Evolutionary conservation across 208 protist species (phyloP).

Genomic region (Tritrichomonas musculus): DNA sequence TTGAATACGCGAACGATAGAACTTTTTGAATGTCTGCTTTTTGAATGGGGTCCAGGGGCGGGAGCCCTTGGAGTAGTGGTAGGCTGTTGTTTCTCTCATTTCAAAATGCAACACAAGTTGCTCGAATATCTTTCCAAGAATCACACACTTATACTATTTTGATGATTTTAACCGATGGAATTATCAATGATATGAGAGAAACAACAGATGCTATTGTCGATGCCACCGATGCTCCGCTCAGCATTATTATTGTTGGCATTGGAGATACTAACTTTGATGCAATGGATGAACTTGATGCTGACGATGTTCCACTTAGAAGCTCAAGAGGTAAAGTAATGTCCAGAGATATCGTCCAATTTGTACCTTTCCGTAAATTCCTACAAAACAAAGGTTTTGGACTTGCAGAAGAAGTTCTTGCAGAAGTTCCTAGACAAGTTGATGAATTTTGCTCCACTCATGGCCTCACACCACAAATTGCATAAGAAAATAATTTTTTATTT

Average conservation of each 20-base stretch:
- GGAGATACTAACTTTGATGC: no score
- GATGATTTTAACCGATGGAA: constrained; percentile 38
- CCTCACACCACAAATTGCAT: neutral
- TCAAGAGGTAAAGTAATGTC: neutral
- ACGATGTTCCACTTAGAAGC: neutral
- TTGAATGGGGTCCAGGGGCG: no score
- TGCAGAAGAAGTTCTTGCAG: constrained; percentile 40
- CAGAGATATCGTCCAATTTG: constrained; percentile 43
- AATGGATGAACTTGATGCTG: constrained; percentile 35
- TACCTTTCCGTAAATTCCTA: constrained; percentile 18
- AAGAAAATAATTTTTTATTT: no score
- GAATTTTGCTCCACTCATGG: neutral
- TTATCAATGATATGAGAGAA: no score
- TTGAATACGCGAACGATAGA: no score
- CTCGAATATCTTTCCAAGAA: neutral
- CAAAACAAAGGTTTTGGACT: neutral
- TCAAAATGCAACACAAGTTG: neutral
- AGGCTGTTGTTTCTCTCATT: no score
- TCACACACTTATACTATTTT: constrained; percentile 33
- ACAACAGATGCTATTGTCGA: no score
- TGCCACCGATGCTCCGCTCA: no score
- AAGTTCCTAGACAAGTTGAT: constrained; percentile 46
- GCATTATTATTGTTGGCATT: no score
- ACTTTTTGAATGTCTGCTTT: no score
- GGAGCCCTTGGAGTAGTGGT: no score